Conservation (phyloP, 2,329 filamentous ascomycete species). For the Plenodomus biglobosus region DNA sequence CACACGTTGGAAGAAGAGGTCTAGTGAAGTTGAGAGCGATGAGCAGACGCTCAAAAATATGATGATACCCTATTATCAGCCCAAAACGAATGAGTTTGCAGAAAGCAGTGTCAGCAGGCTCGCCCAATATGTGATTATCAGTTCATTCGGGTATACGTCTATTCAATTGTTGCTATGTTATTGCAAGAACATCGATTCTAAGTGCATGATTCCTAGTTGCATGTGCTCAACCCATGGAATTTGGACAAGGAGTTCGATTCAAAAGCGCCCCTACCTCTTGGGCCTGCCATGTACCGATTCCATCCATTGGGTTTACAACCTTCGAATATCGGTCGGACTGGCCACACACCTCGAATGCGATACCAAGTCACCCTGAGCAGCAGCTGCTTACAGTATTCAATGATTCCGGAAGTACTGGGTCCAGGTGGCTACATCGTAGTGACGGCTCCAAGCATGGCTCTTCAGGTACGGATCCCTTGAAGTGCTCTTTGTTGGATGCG, state of each 20-base stretch:
- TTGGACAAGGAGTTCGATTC: neutral
- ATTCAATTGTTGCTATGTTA: neutral
- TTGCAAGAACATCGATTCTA: neutral
- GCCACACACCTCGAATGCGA: neutral
- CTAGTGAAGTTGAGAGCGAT: constrained; percentile 8
- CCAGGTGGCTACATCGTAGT: neutral
- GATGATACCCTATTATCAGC: constrained; percentile 13
- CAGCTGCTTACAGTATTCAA: neutral
- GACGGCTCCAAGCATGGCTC: neutral
- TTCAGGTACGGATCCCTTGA: neutral
- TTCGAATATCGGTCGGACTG: neutral
- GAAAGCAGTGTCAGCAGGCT: neutral
- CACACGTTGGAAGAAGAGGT: neutral
- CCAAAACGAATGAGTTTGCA: neutral
- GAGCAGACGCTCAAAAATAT: constrained; percentile 7
- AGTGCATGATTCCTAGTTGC: neutral
- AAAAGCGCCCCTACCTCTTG: neutral
- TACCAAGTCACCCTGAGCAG: neutral
- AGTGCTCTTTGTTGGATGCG: neutral
- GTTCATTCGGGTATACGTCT: neutral
- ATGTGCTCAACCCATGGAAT: neutral
- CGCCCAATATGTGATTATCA: neutral
- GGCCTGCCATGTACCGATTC: neutral
- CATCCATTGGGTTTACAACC: neutral
- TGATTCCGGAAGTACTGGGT: neutral